Conservation (phyloP, 371 early-diverging fungal species). For the Mucor racemosus region DNA sequence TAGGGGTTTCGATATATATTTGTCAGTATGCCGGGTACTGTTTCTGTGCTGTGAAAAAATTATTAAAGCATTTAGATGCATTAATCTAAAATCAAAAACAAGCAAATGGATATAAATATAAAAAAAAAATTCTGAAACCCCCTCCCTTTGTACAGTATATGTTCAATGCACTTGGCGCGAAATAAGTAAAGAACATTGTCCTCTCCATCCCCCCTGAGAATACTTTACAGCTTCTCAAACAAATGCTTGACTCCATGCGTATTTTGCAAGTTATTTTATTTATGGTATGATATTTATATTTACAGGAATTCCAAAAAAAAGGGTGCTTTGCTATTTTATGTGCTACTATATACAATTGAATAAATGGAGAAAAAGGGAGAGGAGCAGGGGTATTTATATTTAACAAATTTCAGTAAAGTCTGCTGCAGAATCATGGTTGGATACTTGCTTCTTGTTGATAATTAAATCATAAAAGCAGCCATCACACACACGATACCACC, state of each 20-base stretch:
- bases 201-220: too few species aligned
- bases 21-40: too few species aligned
- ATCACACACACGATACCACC: conserved; percentile 36
- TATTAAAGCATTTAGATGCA: neutral
- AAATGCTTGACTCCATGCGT: too few species aligned
- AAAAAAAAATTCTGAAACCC: neutral
- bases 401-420: conserved; percentile 6
- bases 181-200: neutral
- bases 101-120: too few species aligned
- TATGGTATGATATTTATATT: neutral
- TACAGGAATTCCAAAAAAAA: neutral
- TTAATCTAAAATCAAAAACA: neutral
- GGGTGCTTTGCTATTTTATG: neutral
- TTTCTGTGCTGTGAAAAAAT: too few species aligned
- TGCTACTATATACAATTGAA: neutral
- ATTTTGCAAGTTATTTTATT: neutral
- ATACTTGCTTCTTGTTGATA: neutral
- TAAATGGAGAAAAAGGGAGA: neutral
- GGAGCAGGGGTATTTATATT: neutral
- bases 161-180: neutral
- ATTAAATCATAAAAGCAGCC: conserved; percentile 26
- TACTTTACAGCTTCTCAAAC: too few species aligned
- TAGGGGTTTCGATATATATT: too few species aligned
- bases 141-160: neutral
- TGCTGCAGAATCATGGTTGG: neutral